Evolutionary conservation across 768 basidiomycete genomes (phyloP).

Genomic region (Serendipita sp.): DNA sequence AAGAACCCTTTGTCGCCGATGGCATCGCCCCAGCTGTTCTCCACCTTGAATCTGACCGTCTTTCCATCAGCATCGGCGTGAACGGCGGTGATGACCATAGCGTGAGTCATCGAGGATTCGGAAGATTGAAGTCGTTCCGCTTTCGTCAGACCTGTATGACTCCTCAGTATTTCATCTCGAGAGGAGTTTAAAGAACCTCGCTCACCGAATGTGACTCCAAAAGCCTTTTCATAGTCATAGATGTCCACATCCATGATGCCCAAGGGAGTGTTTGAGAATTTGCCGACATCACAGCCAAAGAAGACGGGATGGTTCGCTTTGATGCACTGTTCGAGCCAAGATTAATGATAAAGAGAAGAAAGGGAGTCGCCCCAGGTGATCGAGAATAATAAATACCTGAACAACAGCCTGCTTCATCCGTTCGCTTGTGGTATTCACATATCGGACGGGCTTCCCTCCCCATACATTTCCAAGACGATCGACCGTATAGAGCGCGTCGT

Average conservation of each 20-base stretch:
- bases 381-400: constrained; percentile 27
- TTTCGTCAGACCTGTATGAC: constrained; percentile 48
- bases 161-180: not conserved
- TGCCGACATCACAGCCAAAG: constrained; percentile 93
- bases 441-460: constrained; percentile 71
- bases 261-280: constrained; percentile 49
- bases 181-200: not conserved
- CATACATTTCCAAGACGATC: constrained; percentile 87
- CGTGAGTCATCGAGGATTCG: constrained; percentile 89
- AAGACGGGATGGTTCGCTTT: constrained; percentile 82
- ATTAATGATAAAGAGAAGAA: not conserved
- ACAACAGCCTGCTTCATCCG: constrained; percentile 72
- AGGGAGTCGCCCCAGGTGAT: not conserved
- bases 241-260: constrained; percentile 83
- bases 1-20: constrained; percentile 75
- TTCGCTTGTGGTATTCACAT: constrained; percentile 77
- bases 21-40: constrained; percentile 83
- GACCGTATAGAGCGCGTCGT: constrained; percentile 74
- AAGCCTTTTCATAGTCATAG: constrained; percentile 55
- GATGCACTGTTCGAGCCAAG: constrained; percentile 34
- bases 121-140: constrained; percentile 67
- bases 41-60: constrained; percentile 82
- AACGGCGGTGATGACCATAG: constrained; percentile 87
- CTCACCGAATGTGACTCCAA: not conserved
- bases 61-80: constrained; percentile 60